These are phyloP conservation scores for Stephanocyclus meneghinianus DNA, from an alignment of 352 stramenopile species.

Conservation along the genomic window DNA sequence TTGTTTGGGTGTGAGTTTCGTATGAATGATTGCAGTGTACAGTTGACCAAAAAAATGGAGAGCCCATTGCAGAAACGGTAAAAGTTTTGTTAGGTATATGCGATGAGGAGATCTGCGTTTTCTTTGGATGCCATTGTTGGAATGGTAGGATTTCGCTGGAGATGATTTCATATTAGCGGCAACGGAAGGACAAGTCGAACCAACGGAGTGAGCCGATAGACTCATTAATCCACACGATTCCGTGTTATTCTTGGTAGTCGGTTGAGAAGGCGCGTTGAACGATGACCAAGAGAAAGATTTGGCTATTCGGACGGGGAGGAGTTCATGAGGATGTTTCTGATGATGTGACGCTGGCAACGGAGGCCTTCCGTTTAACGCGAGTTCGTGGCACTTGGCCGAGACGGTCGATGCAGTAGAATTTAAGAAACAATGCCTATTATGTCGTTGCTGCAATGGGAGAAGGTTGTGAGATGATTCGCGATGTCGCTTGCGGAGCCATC, in stretches of 20 bases:
- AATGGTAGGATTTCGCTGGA: background rate
- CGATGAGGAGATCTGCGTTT: background rate
- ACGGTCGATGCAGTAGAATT: background rate
- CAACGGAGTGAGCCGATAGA: background rate
- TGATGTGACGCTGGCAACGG: background rate
- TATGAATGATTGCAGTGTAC: background rate
- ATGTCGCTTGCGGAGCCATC: conserved; percentile 9
- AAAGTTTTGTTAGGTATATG: conserved; percentile 3
- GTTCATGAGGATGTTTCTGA: background rate
- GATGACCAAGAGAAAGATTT: conserved; percentile 8
- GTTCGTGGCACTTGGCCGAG: background rate
- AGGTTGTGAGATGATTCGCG: conserved; percentile 9
- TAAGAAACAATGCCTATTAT: background rate
- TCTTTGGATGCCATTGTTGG: background rate
- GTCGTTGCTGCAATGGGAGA: background rate
- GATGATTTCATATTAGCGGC: background rate
- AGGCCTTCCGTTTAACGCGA: background rate
- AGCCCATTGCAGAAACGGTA: background rate
- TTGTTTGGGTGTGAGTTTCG: background rate
- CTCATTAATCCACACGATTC: background rate
- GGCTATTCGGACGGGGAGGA: background rate
- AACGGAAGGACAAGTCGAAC: background rate
- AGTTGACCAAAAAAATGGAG: background rate
- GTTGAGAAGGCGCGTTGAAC: background rate
- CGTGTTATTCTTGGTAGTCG: background rate